Conservation (phyloP, 2,329 filamentous ascomycete genomes). For the Talaromyces islandicus region DNA sequence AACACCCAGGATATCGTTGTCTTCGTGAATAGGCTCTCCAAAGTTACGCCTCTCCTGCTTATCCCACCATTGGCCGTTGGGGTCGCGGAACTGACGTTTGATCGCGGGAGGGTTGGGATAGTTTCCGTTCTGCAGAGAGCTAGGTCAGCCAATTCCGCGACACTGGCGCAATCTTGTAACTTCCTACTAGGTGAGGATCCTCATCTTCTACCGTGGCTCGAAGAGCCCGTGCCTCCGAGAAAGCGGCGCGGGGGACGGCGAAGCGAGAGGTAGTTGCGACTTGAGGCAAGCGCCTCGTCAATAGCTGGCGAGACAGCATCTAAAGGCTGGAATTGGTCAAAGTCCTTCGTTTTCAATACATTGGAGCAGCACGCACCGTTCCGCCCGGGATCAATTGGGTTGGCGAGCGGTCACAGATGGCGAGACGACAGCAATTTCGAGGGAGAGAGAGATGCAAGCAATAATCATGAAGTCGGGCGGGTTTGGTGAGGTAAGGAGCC, state of each 20-base stretch:
- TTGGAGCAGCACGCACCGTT: constrained; percentile 19
- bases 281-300: constrained; percentile 37
- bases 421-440: constrained; percentile 12
- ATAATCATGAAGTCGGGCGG: constrained; percentile 2
- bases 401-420: constrained; percentile 8
- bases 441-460: background rate
- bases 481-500: constrained; percentile 2
- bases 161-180: background rate
- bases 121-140: constrained; percentile 35
- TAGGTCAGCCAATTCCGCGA: background rate
- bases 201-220: constrained; percentile 31
- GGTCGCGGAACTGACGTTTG: constrained; percentile 90
- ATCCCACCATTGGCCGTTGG: constrained; percentile 93
- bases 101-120: constrained; percentile 51
- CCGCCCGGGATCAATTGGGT: constrained; percentile 16
- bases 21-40: constrained; percentile 93
- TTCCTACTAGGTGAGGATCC: constrained; percentile 39
- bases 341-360: background rate
- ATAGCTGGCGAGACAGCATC: constrained; percentile 42
- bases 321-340: constrained; percentile 10
- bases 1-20: constrained; percentile 86
- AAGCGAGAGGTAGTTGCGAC: constrained; percentile 25
- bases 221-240: constrained; percentile 35
- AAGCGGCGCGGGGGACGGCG: constrained; percentile 34
- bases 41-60: constrained; percentile 96